Evolutionary conservation across 2,329 filamentous ascomycete species (phyloP), one percentile per base, ranked within the genome.

Genomic region (Trichoderma sp.): DNA sequence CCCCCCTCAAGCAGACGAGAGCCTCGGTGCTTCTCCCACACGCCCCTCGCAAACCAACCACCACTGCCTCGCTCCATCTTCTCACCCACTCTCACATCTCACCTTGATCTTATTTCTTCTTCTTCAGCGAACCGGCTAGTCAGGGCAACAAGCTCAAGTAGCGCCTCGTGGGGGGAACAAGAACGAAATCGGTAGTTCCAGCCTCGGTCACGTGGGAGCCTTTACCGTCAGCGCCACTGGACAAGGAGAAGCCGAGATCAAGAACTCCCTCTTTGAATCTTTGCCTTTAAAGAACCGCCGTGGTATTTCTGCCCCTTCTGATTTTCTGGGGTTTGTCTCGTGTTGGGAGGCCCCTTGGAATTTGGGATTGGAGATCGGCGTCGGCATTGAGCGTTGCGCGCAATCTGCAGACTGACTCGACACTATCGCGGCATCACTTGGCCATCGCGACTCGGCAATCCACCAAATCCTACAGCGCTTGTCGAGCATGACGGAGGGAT

Each of bases 401-500:
- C 34, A 59, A 34, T 34, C 64, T 67, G 47, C 59, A 65, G 34
- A 43, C 53, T 67, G 64, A 67, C 62, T 64, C 61, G 55, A 66
- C 20, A 8, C 23, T 47, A 47, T 58, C 43, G 53, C 55, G 36
- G 39, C 23, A 47, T 17, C 58, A 62, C 23, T 62, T 47, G 67
- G 43, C 28, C 55, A 34, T 69, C 58, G 58, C 30, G 67, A 28
- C 43, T 70, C 47, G 67, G 55, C 67, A 17, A 43, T 57, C 30
- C 30, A 39, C n/a, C 43, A 23, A 67, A n/a, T 23, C 6, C 15
- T 20, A 53, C 55, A 32, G 55, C 32, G 20, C 15, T 43, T n/a
- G 23, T 65, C 26, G 26, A 53, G 32, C 43, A 73, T 73, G 77
- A 71, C 67, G 77, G 76, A 75, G 61, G 74, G 77, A 58, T 71